Evolutionary conservation across 169 alveolate species (phyloP).

Genomic region (Plasmodium ovale): DNA sequence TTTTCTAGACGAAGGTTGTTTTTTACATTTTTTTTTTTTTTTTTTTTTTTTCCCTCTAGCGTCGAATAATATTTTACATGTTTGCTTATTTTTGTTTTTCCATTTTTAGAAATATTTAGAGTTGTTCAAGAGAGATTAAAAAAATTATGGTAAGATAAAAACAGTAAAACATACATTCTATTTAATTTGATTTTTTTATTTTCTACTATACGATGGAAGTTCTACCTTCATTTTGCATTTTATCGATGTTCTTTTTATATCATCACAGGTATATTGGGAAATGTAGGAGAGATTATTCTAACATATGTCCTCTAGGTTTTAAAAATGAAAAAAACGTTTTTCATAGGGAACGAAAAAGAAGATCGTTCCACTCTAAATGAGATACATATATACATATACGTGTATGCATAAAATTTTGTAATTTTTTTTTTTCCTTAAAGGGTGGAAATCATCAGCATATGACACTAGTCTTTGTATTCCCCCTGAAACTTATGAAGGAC

Average conservation of each 20-base stretch:
- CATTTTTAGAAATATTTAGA: conserved; percentile 57
- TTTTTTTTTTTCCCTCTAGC: not conserved
- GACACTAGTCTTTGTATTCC: conserved; percentile 64
- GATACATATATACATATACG: not conserved
- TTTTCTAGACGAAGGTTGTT: conserved; percentile 55
- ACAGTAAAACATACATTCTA: not conserved
- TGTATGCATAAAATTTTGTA: not conserved
- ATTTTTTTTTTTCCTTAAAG: not conserved
- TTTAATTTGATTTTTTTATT: not conserved
- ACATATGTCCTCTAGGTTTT: conserved; percentile 64
- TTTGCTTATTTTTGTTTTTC: not conserved
- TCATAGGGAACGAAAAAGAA: not conserved
- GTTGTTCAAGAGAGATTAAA: conserved; percentile 59
- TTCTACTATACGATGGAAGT: not conserved
- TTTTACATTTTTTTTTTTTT: conserved; percentile 18
- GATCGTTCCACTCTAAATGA: not conserved
- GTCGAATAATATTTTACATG: not conserved
- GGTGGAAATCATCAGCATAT: conserved; percentile 55
- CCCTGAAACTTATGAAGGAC: conserved; percentile 72
- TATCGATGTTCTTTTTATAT: not conserved
- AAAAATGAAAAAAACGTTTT: not conserved
- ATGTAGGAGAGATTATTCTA: conserved; percentile 61
- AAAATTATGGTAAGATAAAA: conserved; percentile 48
- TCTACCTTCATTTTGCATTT: not conserved
- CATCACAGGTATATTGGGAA: conserved; percentile 63